phyloP scores from a whole-genome alignment of 139 green algal species.

The Closterium sp. region DNA sequence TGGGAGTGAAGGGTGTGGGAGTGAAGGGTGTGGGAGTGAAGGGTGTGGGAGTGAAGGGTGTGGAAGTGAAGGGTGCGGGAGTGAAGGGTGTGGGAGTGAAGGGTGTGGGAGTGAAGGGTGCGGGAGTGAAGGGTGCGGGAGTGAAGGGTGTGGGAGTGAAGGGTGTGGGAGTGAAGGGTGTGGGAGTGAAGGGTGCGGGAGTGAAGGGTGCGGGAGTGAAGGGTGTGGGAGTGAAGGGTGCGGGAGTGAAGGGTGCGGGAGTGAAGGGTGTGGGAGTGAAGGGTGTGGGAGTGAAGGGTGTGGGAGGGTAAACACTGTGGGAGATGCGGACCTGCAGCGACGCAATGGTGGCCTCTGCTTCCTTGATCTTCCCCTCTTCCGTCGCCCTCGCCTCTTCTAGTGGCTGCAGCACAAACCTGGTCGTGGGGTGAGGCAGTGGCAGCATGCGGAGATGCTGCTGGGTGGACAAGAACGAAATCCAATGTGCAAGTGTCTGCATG shows the following conservation, averaged over 20 bases:
- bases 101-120: no score
- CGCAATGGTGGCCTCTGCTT: not conserved
- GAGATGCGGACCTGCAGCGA: not conserved
- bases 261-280: no score
- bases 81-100: not conserved
- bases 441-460: not conserved
- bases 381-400: not conserved
- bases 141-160: no score
- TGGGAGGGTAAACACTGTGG: not conserved
- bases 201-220: no score
- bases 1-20: no score
- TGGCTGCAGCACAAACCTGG: not conserved
- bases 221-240: not conserved
- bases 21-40: not conserved
- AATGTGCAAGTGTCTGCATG: not conserved
- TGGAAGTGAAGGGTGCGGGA: no score
- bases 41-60: no score
- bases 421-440: not conserved
- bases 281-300: no score
- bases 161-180: not conserved
- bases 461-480: not conserved
- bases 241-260: no score
- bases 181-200: no score
- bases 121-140: no score
- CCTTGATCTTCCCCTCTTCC: not conserved